Conservation (phyloP, 768 basidiomycete genomes). For the Dictyophora rubrovolvata region DNA sequence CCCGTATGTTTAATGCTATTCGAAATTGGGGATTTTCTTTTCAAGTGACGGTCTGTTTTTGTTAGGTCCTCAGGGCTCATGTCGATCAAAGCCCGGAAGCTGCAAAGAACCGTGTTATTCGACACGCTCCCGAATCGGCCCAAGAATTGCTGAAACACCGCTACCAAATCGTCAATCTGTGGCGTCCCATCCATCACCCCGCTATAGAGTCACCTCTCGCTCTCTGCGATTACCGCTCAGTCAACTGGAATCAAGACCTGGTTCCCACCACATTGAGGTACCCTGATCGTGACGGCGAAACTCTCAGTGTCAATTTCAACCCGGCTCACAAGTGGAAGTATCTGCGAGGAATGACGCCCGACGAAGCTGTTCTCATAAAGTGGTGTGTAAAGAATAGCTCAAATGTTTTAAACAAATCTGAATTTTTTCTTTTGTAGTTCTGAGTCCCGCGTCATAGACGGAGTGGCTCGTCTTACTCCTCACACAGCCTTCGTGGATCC, state of each 20-base stretch:
- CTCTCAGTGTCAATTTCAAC: conserved; percentile 28
- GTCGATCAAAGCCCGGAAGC: conserved; percentile 36
- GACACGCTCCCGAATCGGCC: conserved; percentile 34
- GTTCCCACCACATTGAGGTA: conserved; percentile 28
- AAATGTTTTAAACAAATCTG: neutral
- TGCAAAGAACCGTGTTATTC: conserved; percentile 31
- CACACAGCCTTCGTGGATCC: neutral
- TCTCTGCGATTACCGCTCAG: conserved; percentile 36
- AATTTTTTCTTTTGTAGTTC: too few relatives aligned
- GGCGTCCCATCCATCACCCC: conserved; percentile 40
- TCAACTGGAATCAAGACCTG: conserved; percentile 30
- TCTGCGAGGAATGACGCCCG: conserved; percentile 31
- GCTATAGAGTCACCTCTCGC: conserved; percentile 40
- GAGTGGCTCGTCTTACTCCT: neutral
- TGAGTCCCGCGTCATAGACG: neutral
- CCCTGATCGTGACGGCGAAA: conserved; percentile 36
- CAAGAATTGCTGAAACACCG: conserved; percentile 29
- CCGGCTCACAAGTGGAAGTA: conserved; percentile 37
- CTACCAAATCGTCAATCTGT: conserved; percentile 46
- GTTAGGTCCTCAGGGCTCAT: conserved; percentile 25
- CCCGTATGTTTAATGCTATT: conserved; percentile 18
- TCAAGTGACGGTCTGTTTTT: neutral
- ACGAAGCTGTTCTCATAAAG: conserved; percentile 42
- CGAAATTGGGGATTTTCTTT: neutral
- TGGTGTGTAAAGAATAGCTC: conserved; percentile 16